Conservation (phyloP, 83 land plant genomes). For the Diphasiastrum complanatum region DNA sequence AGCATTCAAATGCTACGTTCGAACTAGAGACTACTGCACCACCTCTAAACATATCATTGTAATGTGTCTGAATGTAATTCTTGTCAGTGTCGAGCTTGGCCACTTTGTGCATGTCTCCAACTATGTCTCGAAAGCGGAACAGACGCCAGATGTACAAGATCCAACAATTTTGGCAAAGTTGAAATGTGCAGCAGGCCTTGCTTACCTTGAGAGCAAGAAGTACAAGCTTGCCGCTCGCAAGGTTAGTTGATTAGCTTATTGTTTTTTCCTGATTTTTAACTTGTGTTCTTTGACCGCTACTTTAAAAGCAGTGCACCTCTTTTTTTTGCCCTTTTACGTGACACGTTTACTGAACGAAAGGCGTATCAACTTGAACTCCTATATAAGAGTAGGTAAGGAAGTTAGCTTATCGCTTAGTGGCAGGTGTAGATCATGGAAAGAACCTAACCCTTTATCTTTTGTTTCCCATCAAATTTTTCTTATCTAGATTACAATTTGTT, state of each 20-base stretch:
- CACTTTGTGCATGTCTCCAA: slow-evolving; percentile 87
- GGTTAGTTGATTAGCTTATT: slow-evolving; percentile 42
- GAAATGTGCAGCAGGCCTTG: slow-evolving; percentile 85
- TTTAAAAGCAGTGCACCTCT: neutral
- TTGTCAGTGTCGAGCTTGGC: slow-evolving; percentile 94
- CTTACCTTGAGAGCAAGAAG: slow-evolving; percentile 68
- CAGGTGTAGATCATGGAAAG: too few relatives aligned
- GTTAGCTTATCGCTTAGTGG: too few relatives aligned
- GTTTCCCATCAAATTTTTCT: too few relatives aligned
- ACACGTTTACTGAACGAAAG: too few relatives aligned
- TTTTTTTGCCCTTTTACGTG: neutral
- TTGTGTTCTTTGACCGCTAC: neutral
- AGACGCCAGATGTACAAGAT: slow-evolving; percentile 73
- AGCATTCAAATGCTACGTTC: slow-evolving; percentile 82
- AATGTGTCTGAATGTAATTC: slow-evolving; percentile 87
- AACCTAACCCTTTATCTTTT: too few relatives aligned
- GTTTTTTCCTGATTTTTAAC: neutral
- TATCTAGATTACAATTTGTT: too few relatives aligned
- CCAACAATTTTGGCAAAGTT: slow-evolving; percentile 53
- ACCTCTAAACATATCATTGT: slow-evolving; percentile 83
- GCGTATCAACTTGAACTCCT: too few relatives aligned
- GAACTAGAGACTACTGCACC: slow-evolving; percentile 95
- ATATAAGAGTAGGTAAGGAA: too few relatives aligned
- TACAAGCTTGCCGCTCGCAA: slow-evolving; percentile 94
- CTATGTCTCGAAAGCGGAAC: slow-evolving; percentile 90